Conservation (phyloP, 257 asterid genomes). For the Misopates orontium region DNA sequence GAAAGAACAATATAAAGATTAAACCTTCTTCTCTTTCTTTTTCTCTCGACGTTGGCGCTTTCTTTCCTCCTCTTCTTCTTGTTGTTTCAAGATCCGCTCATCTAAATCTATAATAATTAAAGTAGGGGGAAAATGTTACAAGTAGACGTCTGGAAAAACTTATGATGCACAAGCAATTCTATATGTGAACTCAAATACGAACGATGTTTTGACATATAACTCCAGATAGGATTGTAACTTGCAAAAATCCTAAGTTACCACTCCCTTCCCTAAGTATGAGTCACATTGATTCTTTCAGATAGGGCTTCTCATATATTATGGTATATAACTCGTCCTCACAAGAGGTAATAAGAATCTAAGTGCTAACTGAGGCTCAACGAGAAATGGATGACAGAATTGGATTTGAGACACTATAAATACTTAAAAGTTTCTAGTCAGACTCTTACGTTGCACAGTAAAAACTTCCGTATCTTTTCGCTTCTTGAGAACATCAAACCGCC, state of each 20-base stretch:
- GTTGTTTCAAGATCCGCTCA: conserved; percentile 84
- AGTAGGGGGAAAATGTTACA: no score
- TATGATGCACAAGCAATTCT: no score
- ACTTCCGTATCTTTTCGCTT: conserved; percentile 85
- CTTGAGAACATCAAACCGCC: conserved; percentile 86
- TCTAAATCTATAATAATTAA: conserved; percentile 61
- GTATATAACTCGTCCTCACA: neutral
- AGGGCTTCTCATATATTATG: neutral
- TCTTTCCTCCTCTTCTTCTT: conserved; percentile 96
- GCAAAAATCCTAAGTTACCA: neutral
- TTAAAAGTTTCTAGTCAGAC: conserved; percentile 5
- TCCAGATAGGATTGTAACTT: neutral
- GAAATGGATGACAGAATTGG: neutral
- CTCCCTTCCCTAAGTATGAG: neutral
- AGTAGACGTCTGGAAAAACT: no score
- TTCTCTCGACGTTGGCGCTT: conserved; percentile 90
- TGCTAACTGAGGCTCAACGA: conserved; percentile 18
- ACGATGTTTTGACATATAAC: no score
- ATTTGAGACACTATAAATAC: conserved; percentile 13
- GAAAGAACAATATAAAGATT: neutral
- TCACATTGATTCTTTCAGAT: neutral
- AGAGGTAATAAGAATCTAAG: neutral
- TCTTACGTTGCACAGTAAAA: conserved; percentile 84
- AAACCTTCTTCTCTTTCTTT: conserved; percentile 97
- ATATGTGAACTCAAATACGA: no score